These are phyloP conservation scores for Amanita fuliginea DNA, from an alignment of 768 basidiomycete species.

Conservation along the genomic window DNA sequence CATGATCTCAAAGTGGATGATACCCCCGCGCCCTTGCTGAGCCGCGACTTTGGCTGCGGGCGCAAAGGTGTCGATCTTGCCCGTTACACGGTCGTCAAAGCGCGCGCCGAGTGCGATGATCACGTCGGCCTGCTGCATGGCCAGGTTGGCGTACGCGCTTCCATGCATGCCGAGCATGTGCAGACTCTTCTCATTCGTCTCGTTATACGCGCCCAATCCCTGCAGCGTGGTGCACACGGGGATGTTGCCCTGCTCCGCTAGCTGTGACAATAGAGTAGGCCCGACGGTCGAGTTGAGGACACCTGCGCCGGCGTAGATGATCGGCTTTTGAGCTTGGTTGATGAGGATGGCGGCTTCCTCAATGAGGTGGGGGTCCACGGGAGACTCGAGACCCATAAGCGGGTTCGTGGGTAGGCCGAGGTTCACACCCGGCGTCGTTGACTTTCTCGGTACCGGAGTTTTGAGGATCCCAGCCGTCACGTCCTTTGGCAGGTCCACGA, in stretches of 20 bases:
- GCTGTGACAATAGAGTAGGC: constrained; percentile 67
- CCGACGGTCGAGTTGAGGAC: constrained; percentile 75
- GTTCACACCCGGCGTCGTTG: constrained; percentile 70
- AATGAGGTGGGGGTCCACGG: constrained; percentile 58
- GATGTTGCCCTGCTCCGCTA: constrained; percentile 81
- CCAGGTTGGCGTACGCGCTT: constrained; percentile 91
- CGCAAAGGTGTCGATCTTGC: constrained; percentile 81
- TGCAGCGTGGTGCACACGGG: constrained; percentile 96
- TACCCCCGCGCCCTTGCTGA: constrained; percentile 77
- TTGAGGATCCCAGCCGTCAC: constrained; percentile 89
- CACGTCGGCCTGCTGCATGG: constrained; percentile 95
- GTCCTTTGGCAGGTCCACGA: constrained; percentile 99
- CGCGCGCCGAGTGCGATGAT: constrained; percentile 95
- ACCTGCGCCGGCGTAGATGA: constrained; percentile 92
- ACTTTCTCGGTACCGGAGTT: constrained; percentile 74
- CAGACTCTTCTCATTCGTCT: constrained; percentile 72
- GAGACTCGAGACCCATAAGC: constrained; percentile 43
- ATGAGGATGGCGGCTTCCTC: constrained; percentile 82
- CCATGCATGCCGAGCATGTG: constrained; percentile 99
- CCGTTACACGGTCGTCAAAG: constrained; percentile 97
- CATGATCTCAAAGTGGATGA: constrained; percentile 98
- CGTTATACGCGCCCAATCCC: constrained; percentile 93
- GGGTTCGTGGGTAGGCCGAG: constrained; percentile 69
- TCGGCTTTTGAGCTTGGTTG: constrained; percentile 80
- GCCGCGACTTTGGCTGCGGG: constrained; percentile 87